Evolutionary conservation across 192 early-diverging fungal species (phyloP).

Genomic region (Ambispora gerdemannii): DNA sequence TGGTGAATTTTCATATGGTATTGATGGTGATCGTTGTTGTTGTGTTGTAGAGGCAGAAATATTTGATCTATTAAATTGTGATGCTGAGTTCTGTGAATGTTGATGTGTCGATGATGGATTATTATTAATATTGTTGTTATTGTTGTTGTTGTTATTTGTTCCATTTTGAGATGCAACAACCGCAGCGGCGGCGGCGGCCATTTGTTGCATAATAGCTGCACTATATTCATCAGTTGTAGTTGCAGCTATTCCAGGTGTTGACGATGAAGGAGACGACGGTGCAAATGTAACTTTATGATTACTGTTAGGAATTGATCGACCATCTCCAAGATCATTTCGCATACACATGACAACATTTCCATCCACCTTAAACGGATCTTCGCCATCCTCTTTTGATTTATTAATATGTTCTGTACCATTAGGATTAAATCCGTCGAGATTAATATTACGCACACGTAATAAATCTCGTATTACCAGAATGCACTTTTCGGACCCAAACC

Average conservation of each 20-base stretch:
- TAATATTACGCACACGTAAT: conserved; percentile 4
- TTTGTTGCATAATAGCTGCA: background rate
- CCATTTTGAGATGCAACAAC: background rate
- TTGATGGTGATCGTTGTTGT: background rate
- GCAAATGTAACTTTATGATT: background rate
- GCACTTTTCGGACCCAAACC: background rate
- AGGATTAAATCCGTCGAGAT: conserved; percentile 9
- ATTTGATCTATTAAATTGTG: background rate
- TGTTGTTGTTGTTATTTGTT: background rate
- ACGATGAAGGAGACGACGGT: background rate
- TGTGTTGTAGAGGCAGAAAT: background rate
- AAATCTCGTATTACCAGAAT: background rate
- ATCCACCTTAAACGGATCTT: background rate
- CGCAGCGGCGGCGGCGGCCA: background rate
- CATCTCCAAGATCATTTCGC: background rate
- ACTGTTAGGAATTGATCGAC: background rate
- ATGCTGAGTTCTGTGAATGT: background rate
- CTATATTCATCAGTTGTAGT: background rate
- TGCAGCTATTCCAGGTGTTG: background rate
- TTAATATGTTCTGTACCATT: background rate
- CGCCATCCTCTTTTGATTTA: background rate
- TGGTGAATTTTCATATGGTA: background rate
- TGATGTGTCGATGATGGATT: background rate
- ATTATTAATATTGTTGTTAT: background rate
- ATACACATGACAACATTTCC: background rate